phyloP scores from a whole-genome alignment of 768 basidiomycete genomes.

The Hydnum rufescens region DNA sequence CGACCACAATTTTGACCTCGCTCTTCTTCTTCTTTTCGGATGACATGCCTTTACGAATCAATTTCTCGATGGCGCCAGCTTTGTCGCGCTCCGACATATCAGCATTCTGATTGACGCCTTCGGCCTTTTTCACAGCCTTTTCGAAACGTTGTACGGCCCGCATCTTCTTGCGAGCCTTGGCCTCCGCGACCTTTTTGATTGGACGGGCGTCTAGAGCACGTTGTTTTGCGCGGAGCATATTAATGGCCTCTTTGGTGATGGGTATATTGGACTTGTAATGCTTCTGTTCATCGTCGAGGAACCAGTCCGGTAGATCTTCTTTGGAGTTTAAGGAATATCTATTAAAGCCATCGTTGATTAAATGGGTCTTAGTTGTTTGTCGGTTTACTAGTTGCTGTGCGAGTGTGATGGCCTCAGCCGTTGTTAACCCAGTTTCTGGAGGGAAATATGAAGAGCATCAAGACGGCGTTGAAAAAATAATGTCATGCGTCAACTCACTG shows the following conservation, averaged over 20 bases:
- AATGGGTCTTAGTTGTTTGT: constrained; percentile 64
- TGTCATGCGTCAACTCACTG: constrained; percentile 26
- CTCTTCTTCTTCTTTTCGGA: constrained; percentile 46
- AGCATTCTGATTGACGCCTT: constrained; percentile 68
- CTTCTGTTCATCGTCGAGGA: constrained; percentile 88
- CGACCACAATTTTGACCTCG: constrained; percentile 68
- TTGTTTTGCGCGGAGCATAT: constrained; percentile 68
- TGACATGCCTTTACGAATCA: constrained; percentile 66
- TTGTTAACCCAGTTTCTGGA: constrained; percentile 61
- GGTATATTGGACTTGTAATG: constrained; percentile 89
- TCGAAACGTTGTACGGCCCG: constrained; percentile 69
- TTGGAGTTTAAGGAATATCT: constrained; percentile 81
- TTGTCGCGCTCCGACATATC: constrained; percentile 94
- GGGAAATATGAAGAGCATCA: constrained; percentile 3
- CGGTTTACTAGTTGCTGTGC: constrained; percentile 86
- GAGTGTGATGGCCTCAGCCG: constrained; percentile 77
- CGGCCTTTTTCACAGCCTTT: constrained; percentile 90
- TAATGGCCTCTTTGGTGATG: constrained; percentile 89
- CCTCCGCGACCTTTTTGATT: constrained; percentile 97
- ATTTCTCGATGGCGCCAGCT: constrained; percentile 77
- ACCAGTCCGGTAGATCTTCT: constrained; percentile 87
- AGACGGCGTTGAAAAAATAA: neutral
- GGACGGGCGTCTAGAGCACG: constrained; percentile 89
- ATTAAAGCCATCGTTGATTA: constrained; percentile 92
- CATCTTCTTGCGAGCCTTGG: constrained; percentile 91